A percentile compares a stretch with the other conserved stretches of the same genome.
Evolutionary conservation across 305 asterid genomes (phyloP).

Genomic region (Fraxinus floribunda): DNA sequence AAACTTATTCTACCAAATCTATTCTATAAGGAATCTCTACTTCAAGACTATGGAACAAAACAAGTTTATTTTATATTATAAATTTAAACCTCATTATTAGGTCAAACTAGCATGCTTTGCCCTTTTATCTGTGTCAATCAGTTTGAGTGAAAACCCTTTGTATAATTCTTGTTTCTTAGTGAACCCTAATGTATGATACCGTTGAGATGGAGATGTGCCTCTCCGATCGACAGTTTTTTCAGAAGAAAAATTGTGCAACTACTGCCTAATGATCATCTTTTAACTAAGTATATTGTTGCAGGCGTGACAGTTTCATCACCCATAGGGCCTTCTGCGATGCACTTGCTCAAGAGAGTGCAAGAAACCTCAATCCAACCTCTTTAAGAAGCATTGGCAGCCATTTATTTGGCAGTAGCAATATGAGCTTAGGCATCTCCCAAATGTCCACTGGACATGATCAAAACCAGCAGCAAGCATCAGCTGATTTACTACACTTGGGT

Average conservation of each 20-base stretch:
- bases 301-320: slow-evolving; percentile 89
- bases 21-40: slow-evolving; percentile 33
- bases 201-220: not conserved
- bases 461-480: slow-evolving; percentile 23
- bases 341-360: slow-evolving; percentile 77
- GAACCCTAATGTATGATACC: not conserved
- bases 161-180: not conserved
- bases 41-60: slow-evolving; percentile 33
- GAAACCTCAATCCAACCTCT: slow-evolving; percentile 49
- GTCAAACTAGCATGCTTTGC: not conserved
- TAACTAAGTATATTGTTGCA: slow-evolving; percentile 23
- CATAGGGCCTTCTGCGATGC: slow-evolving; percentile 92
- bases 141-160: not conserved
- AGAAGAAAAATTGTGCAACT: not conserved
- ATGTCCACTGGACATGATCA: slow-evolving; percentile 35
- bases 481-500: slow-evolving; percentile 52
- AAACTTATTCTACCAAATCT: slow-evolving; percentile 33
- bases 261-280: not conserved
- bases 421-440: slow-evolving; percentile 49
- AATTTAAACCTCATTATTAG: not conserved
- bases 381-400: slow-evolving; percentile 55
- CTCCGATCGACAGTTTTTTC: not conserved
- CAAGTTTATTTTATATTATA: slow-evolving; percentile 18
- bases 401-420: slow-evolving; percentile 29
- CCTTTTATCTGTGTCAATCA: not conserved